Percentiles rank a stretch among this genome's conserved stretches.
These are phyloP conservation scores for Oryza meridionalis DNA, from an alignment of 176 grass and related monocot species.

Conservation along the genomic window DNA sequence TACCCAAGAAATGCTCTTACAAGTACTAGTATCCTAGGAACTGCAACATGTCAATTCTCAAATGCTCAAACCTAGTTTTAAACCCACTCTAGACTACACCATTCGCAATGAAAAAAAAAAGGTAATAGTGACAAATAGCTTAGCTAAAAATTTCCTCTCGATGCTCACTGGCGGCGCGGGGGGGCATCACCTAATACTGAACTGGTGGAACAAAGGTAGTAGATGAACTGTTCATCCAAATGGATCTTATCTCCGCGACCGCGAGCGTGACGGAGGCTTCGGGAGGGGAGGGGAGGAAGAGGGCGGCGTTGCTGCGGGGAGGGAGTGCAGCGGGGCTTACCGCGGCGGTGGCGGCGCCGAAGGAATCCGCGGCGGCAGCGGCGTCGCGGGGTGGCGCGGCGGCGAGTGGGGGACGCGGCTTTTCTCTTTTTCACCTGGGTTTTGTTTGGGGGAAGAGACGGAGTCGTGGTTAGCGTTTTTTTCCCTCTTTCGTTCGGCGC, in stretches of 20 bases:
- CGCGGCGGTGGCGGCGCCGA: background rate
- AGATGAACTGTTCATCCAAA: background rate
- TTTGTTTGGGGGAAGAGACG: background rate
- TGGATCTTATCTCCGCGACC: background rate
- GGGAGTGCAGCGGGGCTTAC: conserved; percentile 17
- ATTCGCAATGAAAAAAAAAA: no score
- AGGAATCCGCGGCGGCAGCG: conserved; percentile 2
- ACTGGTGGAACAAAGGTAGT: background rate
- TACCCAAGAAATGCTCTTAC: no score
- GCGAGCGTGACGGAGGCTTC: background rate
- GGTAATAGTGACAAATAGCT: background rate
- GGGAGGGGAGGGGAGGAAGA: background rate
- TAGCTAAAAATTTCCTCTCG: background rate
- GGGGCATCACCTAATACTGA: background rate
- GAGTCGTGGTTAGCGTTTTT: background rate
- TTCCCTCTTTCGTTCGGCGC: background rate
- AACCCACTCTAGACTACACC: background rate
- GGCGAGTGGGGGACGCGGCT: no score
- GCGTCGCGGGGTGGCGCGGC: background rate
- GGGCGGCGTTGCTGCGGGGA: no score
- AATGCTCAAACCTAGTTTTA: conserved; percentile 24
- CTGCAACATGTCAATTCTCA: background rate
- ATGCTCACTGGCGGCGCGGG: background rate
- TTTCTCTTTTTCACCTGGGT: no score
- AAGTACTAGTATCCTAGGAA: no score